Evolutionary conservation across 176 grass and related monocot genomes (phyloP).

Genomic region (Carex parvula): DNA sequence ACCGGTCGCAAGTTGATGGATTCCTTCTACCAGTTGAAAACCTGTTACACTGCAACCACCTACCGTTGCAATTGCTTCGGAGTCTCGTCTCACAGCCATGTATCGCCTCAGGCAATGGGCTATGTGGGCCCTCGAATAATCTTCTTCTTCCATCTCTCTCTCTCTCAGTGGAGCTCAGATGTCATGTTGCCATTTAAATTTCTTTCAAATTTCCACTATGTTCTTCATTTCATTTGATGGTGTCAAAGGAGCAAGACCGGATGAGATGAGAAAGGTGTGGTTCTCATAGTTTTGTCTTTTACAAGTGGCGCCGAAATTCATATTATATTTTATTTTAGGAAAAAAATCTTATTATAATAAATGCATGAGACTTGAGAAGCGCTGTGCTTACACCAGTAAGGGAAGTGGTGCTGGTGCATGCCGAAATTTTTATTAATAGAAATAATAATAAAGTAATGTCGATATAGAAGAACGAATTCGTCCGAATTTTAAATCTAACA

Average conservation of each 20-base stretch:
- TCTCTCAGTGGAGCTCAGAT: neutral
- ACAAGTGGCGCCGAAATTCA: neutral
- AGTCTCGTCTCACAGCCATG: neutral
- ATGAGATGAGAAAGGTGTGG: slow-evolving; percentile 23
- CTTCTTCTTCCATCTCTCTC: slow-evolving; percentile 14
- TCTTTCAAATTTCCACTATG: neutral
- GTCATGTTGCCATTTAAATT: neutral
- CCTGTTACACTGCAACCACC: slow-evolving; percentile 25
- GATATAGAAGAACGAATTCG: too few relatives aligned
- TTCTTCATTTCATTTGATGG: neutral
- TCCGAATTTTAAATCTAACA: too few relatives aligned
- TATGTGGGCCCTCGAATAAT: slow-evolving; percentile 40
- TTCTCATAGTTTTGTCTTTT: neutral
- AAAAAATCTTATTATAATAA: too few relatives aligned
- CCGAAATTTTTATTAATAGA: too few relatives aligned
- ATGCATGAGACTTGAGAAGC: neutral
- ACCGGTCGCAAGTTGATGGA: slow-evolving; percentile 41
- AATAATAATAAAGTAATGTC: too few relatives aligned
- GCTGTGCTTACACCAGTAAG: neutral
- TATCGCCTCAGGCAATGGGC: slow-evolving; percentile 49
- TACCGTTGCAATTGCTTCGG: slow-evolving; percentile 1
- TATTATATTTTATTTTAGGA: too few relatives aligned
- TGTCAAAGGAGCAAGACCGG: neutral
- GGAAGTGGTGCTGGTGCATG: too few relatives aligned
- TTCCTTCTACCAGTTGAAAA: slow-evolving; percentile 34